Base-by-base conservation (phyloP, 345 rosid genomes). In the Rhodomyrtus tomentosa region DNA sequence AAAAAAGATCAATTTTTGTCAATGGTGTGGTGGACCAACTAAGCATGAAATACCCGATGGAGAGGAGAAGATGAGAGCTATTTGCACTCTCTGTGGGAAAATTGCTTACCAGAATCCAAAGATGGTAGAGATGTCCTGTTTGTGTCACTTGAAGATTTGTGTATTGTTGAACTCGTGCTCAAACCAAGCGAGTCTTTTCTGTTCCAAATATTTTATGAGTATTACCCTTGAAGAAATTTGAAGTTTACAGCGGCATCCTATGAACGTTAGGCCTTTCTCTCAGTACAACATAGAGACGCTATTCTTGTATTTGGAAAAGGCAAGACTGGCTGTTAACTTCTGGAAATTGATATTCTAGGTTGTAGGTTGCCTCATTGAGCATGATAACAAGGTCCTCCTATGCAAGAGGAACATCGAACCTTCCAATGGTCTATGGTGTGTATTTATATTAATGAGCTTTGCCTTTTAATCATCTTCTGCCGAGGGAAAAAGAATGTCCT, bases 321-420 rank as follows among this genome's bases (percentile, higher is more conserved):
- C 16, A 68, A 68, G 45, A 68, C 24, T 27, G 83, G 59, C 38
- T 29, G 59, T 50, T 81, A 68, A 68, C 79, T 68, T 68, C 45
- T 81, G 58, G 83, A 81, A 79, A 50, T 51, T 48, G 32, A 84
- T 59, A 54, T 59, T 82, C 42, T 53, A 97, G 99, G 99, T 97
- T 82, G 99, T 95, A 16, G 99, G 99, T 87, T 97, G 99, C 90
- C 95, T 97, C 86, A 95, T 95, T 22, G 95, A 94, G 92, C 94
- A 95, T 86, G 98, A 94, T 82, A 92, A 89, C 85, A 94, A 93
- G 90, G 88, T 97, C 88, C 92, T 97, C 56, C 98, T 97, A 81
- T 97, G 99, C 95, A 97, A 95, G 89, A 92, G 99, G 85, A 95
- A 97, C 85, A 95, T 97, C 87, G 94, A 97, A 93, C 99, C 99